These are phyloP conservation scores for Saturnispora saitoi DNA, from an alignment of 805 yeast genomes.

Conservation along the genomic window DNA sequence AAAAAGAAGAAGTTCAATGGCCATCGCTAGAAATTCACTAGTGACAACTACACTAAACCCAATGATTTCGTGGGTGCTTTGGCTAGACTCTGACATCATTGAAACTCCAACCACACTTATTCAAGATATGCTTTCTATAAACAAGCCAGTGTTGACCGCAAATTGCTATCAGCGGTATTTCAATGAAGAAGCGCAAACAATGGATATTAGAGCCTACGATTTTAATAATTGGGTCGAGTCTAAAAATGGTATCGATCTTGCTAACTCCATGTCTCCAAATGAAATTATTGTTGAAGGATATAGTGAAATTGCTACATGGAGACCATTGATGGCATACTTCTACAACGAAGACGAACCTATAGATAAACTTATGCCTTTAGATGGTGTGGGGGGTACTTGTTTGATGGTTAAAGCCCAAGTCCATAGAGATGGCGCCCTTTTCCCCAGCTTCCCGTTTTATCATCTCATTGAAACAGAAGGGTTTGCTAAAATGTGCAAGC, in stretches of 20 bases:
- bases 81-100: constrained; percentile 93
- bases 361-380: constrained; percentile 60
- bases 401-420: constrained; percentile 94
- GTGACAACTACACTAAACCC: constrained; percentile 85
- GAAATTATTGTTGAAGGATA: constrained; percentile 95
- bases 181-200: constrained; percentile 46
- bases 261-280: constrained; percentile 66
- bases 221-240: constrained; percentile 92
- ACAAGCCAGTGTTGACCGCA: constrained; percentile 83
- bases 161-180: constrained; percentile 83
- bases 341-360: constrained; percentile 63
- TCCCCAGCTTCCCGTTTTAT: constrained; percentile 96
- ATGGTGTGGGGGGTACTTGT: constrained; percentile 98
- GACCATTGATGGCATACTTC: constrained; percentile 89
- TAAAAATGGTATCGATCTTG: constrained; percentile 72
- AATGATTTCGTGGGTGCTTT: constrained; percentile 86
- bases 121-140: constrained; percentile 79
- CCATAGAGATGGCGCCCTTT: constrained; percentile 99
- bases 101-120: constrained; percentile 79
- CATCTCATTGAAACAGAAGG: constrained; percentile 97
- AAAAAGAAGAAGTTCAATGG: constrained; percentile 84
- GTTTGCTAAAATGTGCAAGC: constrained; percentile 95
- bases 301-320: constrained; percentile 83
- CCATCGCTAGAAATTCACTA: constrained; percentile 86
- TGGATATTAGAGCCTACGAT: constrained; percentile 78